phyloP scores from a whole-genome alignment of 2,329 filamentous ascomycete genomes.

The Trichophyton rubrum region DNA sequence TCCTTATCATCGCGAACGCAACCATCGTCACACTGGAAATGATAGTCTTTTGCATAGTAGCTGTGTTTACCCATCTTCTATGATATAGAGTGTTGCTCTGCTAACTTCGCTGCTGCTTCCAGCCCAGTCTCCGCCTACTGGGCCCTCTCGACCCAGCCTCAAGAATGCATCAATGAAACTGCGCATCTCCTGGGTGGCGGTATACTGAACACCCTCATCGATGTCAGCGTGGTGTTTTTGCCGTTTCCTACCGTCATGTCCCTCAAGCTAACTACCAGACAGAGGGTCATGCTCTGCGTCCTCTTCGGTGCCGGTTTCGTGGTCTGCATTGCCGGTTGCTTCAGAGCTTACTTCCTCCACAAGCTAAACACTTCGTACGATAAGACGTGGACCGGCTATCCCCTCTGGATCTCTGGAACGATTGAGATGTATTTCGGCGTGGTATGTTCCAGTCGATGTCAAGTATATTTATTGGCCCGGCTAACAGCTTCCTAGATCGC shows the following conservation, averaged over 20 bases:
- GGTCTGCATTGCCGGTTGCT: background rate
- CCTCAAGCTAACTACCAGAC: background rate
- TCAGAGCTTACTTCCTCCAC: background rate
- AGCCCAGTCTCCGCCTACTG: background rate
- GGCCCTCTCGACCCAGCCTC: background rate
- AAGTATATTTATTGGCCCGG: background rate
- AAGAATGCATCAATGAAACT: background rate
- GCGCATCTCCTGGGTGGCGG: background rate
- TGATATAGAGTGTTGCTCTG: background rate
- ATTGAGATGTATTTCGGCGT: constrained; percentile 2
- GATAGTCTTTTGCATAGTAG: background rate
- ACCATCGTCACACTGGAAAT: background rate
- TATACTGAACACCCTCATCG: background rate
- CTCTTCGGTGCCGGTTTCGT: background rate
- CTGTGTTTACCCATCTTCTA: background rate
- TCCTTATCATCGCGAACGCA: background rate
- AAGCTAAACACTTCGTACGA: background rate
- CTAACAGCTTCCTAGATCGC: background rate
- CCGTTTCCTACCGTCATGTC: background rate
- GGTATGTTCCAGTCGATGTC: background rate
- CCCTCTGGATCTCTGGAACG: background rate
- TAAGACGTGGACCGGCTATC: constrained; percentile 1
- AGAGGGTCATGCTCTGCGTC: background rate
- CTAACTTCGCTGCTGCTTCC: background rate
- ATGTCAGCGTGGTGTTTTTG: background rate